Evolutionary conservation across 2,329 filamentous ascomycete species (phyloP).

Genomic region (Fusarium xylarioides): DNA sequence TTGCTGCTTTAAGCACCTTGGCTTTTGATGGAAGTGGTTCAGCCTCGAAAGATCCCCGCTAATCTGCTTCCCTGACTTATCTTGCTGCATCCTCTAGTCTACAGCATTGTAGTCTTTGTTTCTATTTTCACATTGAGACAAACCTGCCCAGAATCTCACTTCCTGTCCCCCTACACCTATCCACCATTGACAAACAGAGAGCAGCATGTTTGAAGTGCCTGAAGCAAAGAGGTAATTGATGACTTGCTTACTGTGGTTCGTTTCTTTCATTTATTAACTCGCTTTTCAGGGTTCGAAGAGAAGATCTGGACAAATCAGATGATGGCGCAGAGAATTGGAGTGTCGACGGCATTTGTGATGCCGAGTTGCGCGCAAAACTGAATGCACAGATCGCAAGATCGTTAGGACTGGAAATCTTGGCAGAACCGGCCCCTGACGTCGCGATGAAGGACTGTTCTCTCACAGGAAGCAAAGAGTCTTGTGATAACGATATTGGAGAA

Average conservation of each 20-base stretch:
- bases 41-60: conserved; percentile 1
- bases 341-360: conserved; percentile 48
- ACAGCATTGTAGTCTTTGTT: background rate
- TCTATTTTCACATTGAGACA: background rate
- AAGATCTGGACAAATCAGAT: conserved; percentile 58
- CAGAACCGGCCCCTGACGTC: background rate
- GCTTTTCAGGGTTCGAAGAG: conserved; percentile 60
- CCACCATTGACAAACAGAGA: background rate
- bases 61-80: background rate
- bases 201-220: conserved; percentile 44
- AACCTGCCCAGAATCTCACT: conserved; percentile 1
- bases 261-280: conserved; percentile 6
- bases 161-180: background rate
- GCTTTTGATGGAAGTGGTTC: conserved; percentile 23
- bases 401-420: conserved; percentile 50
- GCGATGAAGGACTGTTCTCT: background rate
- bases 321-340: conserved; percentile 36
- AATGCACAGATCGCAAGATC: conserved; percentile 59
- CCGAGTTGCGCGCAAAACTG: conserved; percentile 54
- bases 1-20: background rate
- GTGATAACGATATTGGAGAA: conserved; percentile 10
- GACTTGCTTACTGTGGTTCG: background rate
- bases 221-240: conserved; percentile 46
- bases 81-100: background rate
- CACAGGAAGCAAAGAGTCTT: conserved; percentile 8